phyloP scores from a whole-genome alignment of 345 rosid species.

The Eucalyptus guilfoylei region DNA sequence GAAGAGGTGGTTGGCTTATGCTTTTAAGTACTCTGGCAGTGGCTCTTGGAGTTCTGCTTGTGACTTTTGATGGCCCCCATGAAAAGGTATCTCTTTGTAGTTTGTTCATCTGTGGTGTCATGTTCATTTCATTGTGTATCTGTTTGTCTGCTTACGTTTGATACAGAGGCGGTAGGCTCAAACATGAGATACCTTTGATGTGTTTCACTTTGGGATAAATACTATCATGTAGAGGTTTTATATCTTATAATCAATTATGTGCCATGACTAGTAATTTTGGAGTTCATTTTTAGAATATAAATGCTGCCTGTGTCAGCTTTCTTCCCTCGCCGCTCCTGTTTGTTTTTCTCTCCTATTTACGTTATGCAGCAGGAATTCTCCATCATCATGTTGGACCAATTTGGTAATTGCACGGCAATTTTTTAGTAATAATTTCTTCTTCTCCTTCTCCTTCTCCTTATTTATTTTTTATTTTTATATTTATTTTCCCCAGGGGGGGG shows the following conservation, averaged over 20 bases:
- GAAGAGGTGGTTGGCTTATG: conserved; percentile 69
- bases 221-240: background rate
- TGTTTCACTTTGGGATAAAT: background rate
- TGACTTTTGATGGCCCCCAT: conserved; percentile 75
- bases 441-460: background rate
- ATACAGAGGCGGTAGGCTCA: background rate
- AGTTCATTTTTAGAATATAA: background rate
- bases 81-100: conserved; percentile 48
- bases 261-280: background rate
- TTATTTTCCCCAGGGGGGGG: no score
- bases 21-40: conserved; percentile 28
- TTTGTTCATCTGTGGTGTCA: background rate
- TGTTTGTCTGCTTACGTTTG: background rate
- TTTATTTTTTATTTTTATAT: accelerated
- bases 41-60: conserved; percentile 37
- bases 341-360: background rate
- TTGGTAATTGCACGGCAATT: background rate
- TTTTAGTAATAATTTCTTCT: background rate
- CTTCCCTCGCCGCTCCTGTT: background rate
- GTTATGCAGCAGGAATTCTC: background rate
- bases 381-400: background rate
- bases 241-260: background rate
- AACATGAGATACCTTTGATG: background rate
- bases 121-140: background rate
- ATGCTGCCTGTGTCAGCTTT: background rate